These are phyloP conservation scores for Penicillium manginii DNA, from an alignment of 495 filamentous ascomycete species.

Conservation along the genomic window DNA sequence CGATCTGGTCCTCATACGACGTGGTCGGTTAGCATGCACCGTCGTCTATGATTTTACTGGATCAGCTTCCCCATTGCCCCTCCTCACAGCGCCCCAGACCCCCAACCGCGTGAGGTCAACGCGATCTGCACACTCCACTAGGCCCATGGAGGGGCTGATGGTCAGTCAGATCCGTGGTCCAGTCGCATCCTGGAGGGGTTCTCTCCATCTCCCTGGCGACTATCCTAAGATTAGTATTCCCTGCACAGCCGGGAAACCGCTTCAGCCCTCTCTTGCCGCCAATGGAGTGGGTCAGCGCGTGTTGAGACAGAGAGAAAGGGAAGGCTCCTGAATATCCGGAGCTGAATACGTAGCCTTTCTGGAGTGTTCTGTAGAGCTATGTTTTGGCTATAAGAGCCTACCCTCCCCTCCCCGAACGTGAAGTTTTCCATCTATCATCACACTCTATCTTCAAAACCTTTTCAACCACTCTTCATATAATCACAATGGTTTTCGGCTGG, in stretches of 20 bases:
- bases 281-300: slow-evolving; percentile 19
- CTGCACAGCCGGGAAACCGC: neutral
- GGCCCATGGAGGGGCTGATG: slow-evolving; percentile 6
- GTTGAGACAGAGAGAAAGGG: slow-evolving; percentile 20
- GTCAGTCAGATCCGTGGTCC: slow-evolving; percentile 20
- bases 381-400: slow-evolving; percentile 26
- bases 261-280: slow-evolving; percentile 20
- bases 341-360: slow-evolving; percentile 23
- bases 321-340: slow-evolving; percentile 12
- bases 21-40: neutral
- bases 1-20: slow-evolving; percentile 5
- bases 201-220: slow-evolving; percentile 13
- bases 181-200: slow-evolving; percentile 15
- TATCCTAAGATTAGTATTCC: slow-evolving; percentile 16
- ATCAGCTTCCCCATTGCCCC: slow-evolving; percentile 12
- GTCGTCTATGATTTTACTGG: slow-evolving; percentile 11
- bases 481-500: slow-evolving; percentile 44
- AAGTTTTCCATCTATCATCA: slow-evolving; percentile 6
- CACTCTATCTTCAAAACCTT: slow-evolving; percentile 12
- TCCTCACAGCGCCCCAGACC: slow-evolving; percentile 11
- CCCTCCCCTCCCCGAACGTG: slow-evolving; percentile 1
- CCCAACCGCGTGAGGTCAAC: slow-evolving; percentile 14
- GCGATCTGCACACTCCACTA: slow-evolving; percentile 16
- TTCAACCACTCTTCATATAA: slow-evolving; percentile 17
- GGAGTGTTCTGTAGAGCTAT: slow-evolving; percentile 19